Evolutionary conservation across 805 yeast genomes (phyloP).

Genomic region (Candida insectorum): DNA sequence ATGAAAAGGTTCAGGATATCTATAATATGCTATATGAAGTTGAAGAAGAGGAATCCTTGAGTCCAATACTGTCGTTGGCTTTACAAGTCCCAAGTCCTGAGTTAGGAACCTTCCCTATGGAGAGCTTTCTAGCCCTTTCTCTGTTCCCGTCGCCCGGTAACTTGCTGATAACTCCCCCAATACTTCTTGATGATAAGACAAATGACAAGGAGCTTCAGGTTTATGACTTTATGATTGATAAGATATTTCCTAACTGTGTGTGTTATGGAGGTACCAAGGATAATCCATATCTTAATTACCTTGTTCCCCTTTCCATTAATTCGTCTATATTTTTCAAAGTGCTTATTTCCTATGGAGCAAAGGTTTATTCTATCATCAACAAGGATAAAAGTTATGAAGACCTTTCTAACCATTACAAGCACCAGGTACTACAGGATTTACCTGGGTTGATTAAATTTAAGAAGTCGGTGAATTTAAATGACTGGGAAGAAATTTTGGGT

Average conservation of each 20-base stretch:
- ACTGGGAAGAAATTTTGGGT: conserved; percentile 41
- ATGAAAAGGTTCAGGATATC: too few relatives aligned
- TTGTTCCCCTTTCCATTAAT: conserved; percentile 33
- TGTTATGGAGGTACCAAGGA: conserved; percentile 23
- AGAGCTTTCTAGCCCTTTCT: too few relatives aligned
- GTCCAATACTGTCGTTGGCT: too few relatives aligned
- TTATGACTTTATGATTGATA: conserved; percentile 29
- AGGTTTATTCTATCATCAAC: conserved; percentile 24
- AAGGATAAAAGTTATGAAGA: conserved; percentile 23
- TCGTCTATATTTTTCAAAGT: conserved; percentile 31
- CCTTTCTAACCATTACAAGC: conserved; percentile 22
- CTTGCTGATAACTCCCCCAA: conserved; percentile 1
- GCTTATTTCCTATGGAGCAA: conserved; percentile 34
- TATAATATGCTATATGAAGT: too few relatives aligned
- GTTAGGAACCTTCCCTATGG: too few relatives aligned
- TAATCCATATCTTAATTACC: conserved; percentile 36
- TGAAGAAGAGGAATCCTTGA: too few relatives aligned
- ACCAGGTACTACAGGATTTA: conserved; percentile 24
- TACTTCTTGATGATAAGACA: conserved; percentile 1
- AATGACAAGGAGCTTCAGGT: conserved; percentile 16
- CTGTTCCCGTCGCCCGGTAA: too few relatives aligned
- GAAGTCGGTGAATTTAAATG: conserved; percentile 14
- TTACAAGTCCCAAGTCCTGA: too few relatives aligned
- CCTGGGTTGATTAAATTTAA: conserved; percentile 26
- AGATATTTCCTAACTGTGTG: conserved; percentile 37